A percentile compares a stretch with the other conserved stretches of the same genome.
phyloP scores from a whole-genome alignment of 1,139 yeast species.

The Hanseniaspora uvarum region DNA sequence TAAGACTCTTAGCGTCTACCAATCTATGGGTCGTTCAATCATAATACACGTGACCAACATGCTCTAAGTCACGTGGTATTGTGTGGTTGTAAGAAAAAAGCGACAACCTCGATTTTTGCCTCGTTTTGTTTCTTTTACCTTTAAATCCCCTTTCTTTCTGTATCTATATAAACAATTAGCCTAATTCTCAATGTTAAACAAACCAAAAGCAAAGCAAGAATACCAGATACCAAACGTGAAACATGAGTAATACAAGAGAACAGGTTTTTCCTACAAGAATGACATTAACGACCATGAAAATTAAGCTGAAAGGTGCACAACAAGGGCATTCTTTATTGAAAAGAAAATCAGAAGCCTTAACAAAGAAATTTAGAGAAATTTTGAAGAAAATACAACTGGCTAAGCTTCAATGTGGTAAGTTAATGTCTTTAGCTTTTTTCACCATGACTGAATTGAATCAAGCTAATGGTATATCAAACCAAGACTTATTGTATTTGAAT shows the following conservation, averaged over 20 bases:
- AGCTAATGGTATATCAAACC: conserved; percentile 58
- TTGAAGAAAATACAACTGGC: conserved; percentile 89
- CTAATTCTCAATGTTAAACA: too few relatives aligned
- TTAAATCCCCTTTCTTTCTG: too few relatives aligned
- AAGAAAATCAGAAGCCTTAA: conserved; percentile 92
- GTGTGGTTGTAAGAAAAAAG: too few relatives aligned
- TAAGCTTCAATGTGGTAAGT: conserved; percentile 93
- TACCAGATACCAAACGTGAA: too few relatives aligned
- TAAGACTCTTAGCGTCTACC: too few relatives aligned
- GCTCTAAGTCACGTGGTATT: too few relatives aligned
- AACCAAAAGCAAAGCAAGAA: not conserved
- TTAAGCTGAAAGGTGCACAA: conserved; percentile 91
- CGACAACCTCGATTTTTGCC: too few relatives aligned
- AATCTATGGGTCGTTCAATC: too few relatives aligned
- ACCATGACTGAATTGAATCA: conserved; percentile 94
- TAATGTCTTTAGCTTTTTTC: conserved; percentile 97
- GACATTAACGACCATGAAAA: conserved; percentile 92
- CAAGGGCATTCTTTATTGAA: conserved; percentile 90
- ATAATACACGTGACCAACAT: too few relatives aligned
- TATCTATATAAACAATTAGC: too few relatives aligned
- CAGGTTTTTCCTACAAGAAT: conserved; percentile 93
- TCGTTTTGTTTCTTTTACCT: too few relatives aligned
- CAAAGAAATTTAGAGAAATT: conserved; percentile 91
- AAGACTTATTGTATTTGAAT: conserved; percentile 80
- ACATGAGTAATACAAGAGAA: conserved; percentile 46